Evolutionary conservation across 352 stramenopile species (phyloP), one percentile per base, ranked within the genome.

Genomic region (Globisporangium viniferum): DNA sequence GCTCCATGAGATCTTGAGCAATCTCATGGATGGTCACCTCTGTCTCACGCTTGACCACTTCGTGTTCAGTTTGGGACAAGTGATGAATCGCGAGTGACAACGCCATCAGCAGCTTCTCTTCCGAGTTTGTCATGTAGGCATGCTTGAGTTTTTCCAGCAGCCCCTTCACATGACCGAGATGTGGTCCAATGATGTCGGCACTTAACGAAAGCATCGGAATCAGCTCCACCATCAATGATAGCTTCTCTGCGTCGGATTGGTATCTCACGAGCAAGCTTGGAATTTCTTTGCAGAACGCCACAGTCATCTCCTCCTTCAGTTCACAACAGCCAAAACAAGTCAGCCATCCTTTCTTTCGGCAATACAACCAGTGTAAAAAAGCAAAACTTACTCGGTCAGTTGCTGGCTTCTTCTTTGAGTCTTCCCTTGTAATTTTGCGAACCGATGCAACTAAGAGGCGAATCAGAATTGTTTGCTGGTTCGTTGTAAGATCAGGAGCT

Each of bases 391-490:
- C 84, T 74, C 78, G 79, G 46, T 90, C 71, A 51, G 78, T 74
- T 7, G 78, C 70, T 12, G 67, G 22, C 61, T 90, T 82, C 67
- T 84, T 91, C 68, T 90, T 90, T 2, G 36, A 39, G 29, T 80
- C 67, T 46, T 78, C 70, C 8, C 41, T 64, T 14, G 83, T 72
- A 31, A 93, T 73, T 66, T 92, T 93, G 41, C 72, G 75, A n/a
- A 95, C 66, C 1, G 84, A 80, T 8, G 82, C 81, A 35, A 93
- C 77, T 36, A 95, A 75, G 24, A 96, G 62, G 2, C 83, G 79
- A 63, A 96, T 75, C 27, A 96, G 62, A 20, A 96, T 84, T 12
- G 88, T 86, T 60, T 94, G 88, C 41, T 96, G 89, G 20, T 95
- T 79, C 29, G 72, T 90, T 12, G 81, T 93, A 7, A 96, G 64